These are phyloP conservation scores for Ganoderma multipileum DNA, from an alignment of 1,284 basidiomycete genomes.

Conservation along the genomic window DNA sequence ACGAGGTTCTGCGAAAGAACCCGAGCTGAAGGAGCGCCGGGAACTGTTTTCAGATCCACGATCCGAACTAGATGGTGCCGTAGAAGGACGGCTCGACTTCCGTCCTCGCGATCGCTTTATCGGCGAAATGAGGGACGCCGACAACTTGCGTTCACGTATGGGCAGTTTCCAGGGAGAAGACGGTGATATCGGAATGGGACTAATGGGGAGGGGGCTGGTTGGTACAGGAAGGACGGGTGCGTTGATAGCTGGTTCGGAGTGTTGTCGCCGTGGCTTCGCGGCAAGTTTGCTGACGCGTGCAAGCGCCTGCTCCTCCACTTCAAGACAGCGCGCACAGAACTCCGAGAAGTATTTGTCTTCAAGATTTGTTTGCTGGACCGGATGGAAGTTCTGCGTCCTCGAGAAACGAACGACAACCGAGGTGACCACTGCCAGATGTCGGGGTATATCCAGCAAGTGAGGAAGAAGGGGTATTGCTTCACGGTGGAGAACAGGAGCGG, in stretches of 20 bases:
- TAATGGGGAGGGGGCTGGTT: slow-evolving; percentile 25
- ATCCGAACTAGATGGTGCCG: slow-evolving; percentile 45
- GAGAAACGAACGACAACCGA: slow-evolving; percentile 73
- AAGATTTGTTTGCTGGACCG: slow-evolving; percentile 32
- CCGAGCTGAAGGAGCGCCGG: slow-evolving; percentile 15
- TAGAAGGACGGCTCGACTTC: slow-evolving; percentile 47
- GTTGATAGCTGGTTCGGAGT: slow-evolving; percentile 29
- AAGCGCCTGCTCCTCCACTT: slow-evolving; percentile 76
- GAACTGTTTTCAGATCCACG: slow-evolving; percentile 16
- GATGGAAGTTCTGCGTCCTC: slow-evolving; percentile 30
- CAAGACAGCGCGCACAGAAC: slow-evolving; percentile 59
- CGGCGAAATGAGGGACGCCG: slow-evolving; percentile 13
- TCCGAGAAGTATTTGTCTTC: slow-evolving; percentile 36
- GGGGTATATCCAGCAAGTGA: slow-evolving; percentile 72
- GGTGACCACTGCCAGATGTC: slow-evolving; percentile 73
- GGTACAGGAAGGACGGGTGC: slow-evolving; percentile 24
- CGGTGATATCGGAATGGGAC: slow-evolving; percentile 29
- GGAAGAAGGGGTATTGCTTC: slow-evolving; percentile 77
- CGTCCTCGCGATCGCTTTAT: slow-evolving; percentile 27
- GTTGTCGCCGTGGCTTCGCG: slow-evolving; percentile 31
- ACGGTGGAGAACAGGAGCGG: slow-evolving; percentile 61
- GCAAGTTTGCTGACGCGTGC: slow-evolving; percentile 66
- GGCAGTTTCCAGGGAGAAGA: slow-evolving; percentile 28
- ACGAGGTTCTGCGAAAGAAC: slow-evolving; percentile 17
- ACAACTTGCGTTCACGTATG: slow-evolving; percentile 30